phyloP scores from a whole-genome alignment of 441 rosid genomes.

The Pelargonium citronellum region DNA sequence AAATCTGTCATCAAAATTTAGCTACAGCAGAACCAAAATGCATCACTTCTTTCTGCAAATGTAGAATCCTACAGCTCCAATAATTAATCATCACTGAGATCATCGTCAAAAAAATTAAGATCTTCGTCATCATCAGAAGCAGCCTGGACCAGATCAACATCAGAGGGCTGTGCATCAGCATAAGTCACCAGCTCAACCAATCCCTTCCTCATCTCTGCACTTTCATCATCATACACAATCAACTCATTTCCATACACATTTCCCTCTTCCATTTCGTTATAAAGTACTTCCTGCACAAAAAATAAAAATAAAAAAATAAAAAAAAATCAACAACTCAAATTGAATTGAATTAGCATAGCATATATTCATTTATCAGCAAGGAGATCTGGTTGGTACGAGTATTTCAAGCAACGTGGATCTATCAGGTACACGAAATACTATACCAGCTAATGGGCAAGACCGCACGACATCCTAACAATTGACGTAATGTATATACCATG shows the following conservation, averaged over 20 bases:
- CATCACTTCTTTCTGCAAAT: background rate
- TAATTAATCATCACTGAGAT: constrained; percentile 30
- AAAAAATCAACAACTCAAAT: background rate
- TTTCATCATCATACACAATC: constrained; percentile 32
- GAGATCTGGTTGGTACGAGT: no score
- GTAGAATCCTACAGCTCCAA: background rate
- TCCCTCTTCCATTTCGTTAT: constrained; percentile 31
- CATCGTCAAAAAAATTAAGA: constrained; percentile 41
- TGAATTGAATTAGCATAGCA: background rate
- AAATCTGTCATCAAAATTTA: constrained; percentile 6
- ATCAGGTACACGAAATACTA: no score
- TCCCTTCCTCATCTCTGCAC: constrained; percentile 24
- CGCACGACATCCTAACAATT: no score
- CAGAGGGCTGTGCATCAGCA: constrained; percentile 38
- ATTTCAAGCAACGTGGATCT: no score
- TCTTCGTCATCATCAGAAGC: constrained; percentile 36
- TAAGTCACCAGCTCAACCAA: constrained; percentile 27
- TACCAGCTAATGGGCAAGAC: no score
- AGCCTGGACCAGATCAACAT: constrained; percentile 25
- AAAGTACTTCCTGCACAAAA: constrained; percentile 32
- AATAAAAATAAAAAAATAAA: background rate
- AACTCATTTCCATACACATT: constrained; percentile 30
- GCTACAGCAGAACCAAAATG: background rate
- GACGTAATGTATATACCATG: no score
- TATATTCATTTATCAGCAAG: background rate